Conservation (phyloP, 352 stramenopile genomes). For the Phytophthora meadii region DNA sequence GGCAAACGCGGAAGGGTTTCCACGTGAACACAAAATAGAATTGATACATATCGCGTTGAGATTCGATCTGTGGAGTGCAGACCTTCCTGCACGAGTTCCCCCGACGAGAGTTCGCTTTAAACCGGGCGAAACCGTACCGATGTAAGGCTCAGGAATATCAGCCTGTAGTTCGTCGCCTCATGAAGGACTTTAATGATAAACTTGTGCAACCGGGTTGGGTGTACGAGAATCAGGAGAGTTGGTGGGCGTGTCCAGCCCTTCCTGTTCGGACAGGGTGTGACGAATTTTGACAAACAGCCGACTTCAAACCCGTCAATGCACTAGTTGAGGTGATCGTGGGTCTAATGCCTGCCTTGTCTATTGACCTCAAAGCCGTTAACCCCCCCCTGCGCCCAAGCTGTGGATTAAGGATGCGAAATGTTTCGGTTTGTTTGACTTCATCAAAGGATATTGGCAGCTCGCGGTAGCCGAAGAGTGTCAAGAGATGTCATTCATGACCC, state of each 20-base stretch:
- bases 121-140: slow-evolving; percentile 18
- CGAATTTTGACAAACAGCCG: no score
- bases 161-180: slow-evolving; percentile 21
- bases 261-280: not conserved
- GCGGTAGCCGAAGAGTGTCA: not conserved
- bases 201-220: slow-evolving; percentile 35
- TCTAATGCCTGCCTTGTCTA: no score
- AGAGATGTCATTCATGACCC: not conserved
- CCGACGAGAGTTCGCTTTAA: not conserved
- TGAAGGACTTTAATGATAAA: slow-evolving; percentile 26
- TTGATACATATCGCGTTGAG: slow-evolving; percentile 4
- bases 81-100: slow-evolving; percentile 25
- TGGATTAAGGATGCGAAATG: not conserved
- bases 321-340: no score
- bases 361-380: no score
- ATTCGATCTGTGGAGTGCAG: slow-evolving; percentile 17
- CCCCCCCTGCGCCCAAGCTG: no score
- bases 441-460: not conserved
- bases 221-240: slow-evolving; percentile 26
- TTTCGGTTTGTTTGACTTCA: not conserved
- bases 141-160: slow-evolving; percentile 28
- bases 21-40: not conserved
- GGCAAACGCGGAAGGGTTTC: slow-evolving; percentile 4
- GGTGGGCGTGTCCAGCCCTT: slow-evolving; percentile 28
- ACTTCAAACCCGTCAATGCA: no score